Evolutionary conservation across 768 basidiomycete species (phyloP), one percentile per base, ranked within the genome.

Genomic region (Boletellus emodensis): DNA sequence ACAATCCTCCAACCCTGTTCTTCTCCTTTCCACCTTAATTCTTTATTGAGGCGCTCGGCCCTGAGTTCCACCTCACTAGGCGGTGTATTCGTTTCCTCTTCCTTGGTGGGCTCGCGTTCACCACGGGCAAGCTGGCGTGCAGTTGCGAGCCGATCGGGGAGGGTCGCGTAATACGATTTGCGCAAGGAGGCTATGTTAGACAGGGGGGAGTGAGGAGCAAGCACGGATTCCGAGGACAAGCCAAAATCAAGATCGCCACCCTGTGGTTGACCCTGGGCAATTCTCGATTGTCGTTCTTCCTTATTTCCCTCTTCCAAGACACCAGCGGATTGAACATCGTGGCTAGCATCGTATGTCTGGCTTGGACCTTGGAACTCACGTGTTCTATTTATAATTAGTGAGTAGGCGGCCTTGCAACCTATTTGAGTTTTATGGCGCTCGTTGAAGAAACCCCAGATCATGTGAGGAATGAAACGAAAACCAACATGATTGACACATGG

Each of bases 371-470:
- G 61, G 44, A 94, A 75, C 1, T 84, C 81, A 12, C 93, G 81
- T 3, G 80, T 82, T 40, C 75, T 60, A 6, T 72, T 74, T 67
- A 77, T 74, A 56, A 96, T 78, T 49, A 97, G 74, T 40, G 75
- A 72, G 63, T 90, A 87, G 0, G 86, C 94, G 11, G 86, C 86
- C 57, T 94, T 84, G 10, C 88, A 85, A 30, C 95, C 95, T 12
- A 79, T 68, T 6, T 71, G 78, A n/a, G 92, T 91, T 61, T 87
- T 83, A 41, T 82, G 72, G 8, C 93, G 83, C 64, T 89, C 85
- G 64, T 92, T 94, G 74, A 96, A 97, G 70, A 93, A 93, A 55
- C 84, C 89, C 82, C 83, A 86, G 41, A 95, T 79, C 92, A 95
- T 94, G 58, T 80, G 70, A 12, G 94, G 94, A 49, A 95, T 83